Evolutionary conservation across 108 stramenopile species (phyloP), one percentile per base, ranked within the genome.

Genomic region (Conticribra guillardii): DNA sequence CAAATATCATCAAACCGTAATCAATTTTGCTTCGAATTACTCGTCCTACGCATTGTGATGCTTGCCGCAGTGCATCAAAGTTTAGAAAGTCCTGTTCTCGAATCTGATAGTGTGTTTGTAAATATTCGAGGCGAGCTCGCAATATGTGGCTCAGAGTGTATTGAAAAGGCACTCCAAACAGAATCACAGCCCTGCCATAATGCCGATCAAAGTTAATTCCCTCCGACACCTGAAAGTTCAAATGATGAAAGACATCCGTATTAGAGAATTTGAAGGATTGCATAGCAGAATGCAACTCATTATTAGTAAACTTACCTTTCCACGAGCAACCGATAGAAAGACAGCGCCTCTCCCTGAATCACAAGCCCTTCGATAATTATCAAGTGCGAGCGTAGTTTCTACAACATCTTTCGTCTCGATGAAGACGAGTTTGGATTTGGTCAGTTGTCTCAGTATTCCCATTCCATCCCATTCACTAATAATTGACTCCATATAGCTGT

Each of bases 171-270:
- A 99, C 96, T 11, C 99, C 99, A 72, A 99, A 95, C 89, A 99
- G 91, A 31, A 99, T 85, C 53, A 99, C 99, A 29, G 92, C 93
- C 21, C 99, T 83, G 17, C 99, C 99, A 72, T 99, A 99, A 54
- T 99, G 99, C 23, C 98, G 85, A 74, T 99, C 99, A 79, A 99
- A 99, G 79, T 99, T 98, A 76, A 99, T 99, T 26, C 99, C 99
- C 67, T 99, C 99, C 7, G 99, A 98, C 14, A 99, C 97, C 93
- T 96, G n/a, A n/a, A n/a, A n/a, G n/a, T 58, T 46, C n/a, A 37
- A 30, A 57, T 0, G 31, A 27, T 41, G 44, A 28, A 4, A 18
- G 34, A 4, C 9, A 63, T 31, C 54, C n/a, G 18, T 18, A 37
- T 19, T 54, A 16, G 56, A 41, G 46, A 23, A 18, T 34, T 24